A percentile compares a stretch with the other conserved stretches of the same genome.
These are phyloP conservation scores for Nidula niveotomentosa DNA, from an alignment of 1,284 basidiomycete species.

Conservation along the genomic window DNA sequence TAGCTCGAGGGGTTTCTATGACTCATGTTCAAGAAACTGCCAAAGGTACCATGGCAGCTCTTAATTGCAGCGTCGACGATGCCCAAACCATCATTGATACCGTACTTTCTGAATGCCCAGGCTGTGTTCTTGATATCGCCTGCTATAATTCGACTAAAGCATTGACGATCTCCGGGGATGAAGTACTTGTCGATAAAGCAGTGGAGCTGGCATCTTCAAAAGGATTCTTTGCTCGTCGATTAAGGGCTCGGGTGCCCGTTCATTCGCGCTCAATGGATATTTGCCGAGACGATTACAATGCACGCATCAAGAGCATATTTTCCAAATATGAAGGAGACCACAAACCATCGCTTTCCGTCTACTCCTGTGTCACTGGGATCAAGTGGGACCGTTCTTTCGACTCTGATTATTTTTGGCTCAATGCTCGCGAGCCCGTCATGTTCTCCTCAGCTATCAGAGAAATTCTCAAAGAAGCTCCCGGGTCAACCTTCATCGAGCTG, in stretches of 20 bases:
- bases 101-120: not conserved
- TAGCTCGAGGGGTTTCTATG: constrained; percentile 35
- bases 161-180: constrained; percentile 32
- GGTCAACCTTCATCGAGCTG: constrained; percentile 28
- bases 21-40: constrained; percentile 25
- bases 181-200: constrained; percentile 22
- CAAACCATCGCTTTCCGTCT: not conserved
- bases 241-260: constrained; percentile 30
- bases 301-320: constrained; percentile 21
- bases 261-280: constrained; percentile 20
- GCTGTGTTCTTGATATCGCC: constrained; percentile 27
- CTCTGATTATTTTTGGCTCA: constrained; percentile 34
- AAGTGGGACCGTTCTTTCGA: constrained; percentile 3
- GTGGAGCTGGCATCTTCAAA: constrained; percentile 19
- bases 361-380: not conserved
- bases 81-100: constrained; percentile 9
- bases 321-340: constrained; percentile 9
- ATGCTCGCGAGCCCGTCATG: constrained; percentile 26
- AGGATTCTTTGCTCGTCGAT: constrained; percentile 28
- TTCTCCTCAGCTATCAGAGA: constrained; percentile 23
- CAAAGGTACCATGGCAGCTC: constrained; percentile 38
- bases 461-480: constrained; percentile 13
- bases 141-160: constrained; percentile 37
- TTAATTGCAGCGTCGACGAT: constrained; percentile 27
- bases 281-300: constrained; percentile 21